Percentiles rank a stretch among this genome's conserved stretches.
phyloP scores from a whole-genome alignment of 2,329 filamentous ascomycete species.

The Colletotrichum nymphaeae region DNA sequence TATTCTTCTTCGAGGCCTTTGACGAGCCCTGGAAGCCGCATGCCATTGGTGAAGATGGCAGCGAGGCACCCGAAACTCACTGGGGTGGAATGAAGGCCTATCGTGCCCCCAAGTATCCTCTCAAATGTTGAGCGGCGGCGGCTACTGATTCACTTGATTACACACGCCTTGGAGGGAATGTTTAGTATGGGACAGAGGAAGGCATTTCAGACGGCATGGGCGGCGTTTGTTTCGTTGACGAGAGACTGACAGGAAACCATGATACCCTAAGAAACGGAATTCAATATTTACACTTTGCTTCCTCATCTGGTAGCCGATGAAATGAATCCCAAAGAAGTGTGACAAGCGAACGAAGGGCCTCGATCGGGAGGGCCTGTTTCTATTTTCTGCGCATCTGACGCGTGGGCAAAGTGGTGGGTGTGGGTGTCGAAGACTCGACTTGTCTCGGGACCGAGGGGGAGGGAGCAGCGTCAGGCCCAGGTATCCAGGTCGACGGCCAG shows the following conservation, averaged over 20 bases:
- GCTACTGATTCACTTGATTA: neutral
- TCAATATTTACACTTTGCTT: conserved; percentile 11
- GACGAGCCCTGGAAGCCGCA: conserved; percentile 79
- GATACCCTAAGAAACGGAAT: neutral
- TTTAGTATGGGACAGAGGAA: neutral
- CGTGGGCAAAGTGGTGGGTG: conserved; percentile 14
- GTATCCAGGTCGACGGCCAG: neutral
- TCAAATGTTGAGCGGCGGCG: conserved; percentile 39
- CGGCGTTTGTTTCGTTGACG: neutral
- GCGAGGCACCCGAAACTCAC: conserved; percentile 69
- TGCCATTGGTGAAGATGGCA: conserved; percentile 71
- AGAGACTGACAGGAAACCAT: neutral
- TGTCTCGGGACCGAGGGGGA: conserved; percentile 17
- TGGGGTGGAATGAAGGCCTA: conserved; percentile 76
- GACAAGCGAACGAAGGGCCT: neutral
- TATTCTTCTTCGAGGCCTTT: conserved; percentile 80
- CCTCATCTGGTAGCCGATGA: conserved; percentile 20
- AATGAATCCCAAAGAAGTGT: neutral
- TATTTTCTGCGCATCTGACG: conserved; percentile 17
- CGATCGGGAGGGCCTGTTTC: conserved; percentile 10
- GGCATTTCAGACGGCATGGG: conserved; percentile 25
- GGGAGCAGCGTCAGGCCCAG: neutral
- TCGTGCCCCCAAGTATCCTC: conserved; percentile 64
- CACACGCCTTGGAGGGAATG: neutral
- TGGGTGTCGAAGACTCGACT: neutral